phyloP scores from a whole-genome alignment of 2,329 filamentous ascomycete species.

The Akanthomyces uredinophilus region DNA sequence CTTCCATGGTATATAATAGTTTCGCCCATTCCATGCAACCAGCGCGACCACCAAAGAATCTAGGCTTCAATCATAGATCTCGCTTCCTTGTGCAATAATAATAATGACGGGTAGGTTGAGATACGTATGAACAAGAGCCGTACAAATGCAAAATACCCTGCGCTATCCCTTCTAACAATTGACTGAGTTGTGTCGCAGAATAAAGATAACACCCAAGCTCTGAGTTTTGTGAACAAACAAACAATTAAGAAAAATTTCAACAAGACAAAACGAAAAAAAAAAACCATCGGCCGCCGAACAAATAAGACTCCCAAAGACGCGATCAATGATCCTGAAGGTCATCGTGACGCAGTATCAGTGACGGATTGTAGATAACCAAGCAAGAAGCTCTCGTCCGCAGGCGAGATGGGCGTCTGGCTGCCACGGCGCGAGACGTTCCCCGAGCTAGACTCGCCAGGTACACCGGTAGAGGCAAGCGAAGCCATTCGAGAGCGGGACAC shows the following conservation, averaged over 20 bases:
- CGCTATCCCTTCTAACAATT: slow-evolving; percentile 5
- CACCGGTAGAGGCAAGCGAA: slow-evolving; percentile 36
- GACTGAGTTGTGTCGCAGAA: not conserved
- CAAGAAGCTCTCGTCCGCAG: slow-evolving; percentile 70
- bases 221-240: not conserved
- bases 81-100: not conserved
- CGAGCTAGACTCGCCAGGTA: slow-evolving; percentile 25
- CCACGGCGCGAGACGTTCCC: slow-evolving; percentile 36
- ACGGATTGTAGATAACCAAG: slow-evolving; percentile 65
- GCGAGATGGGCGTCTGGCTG: slow-evolving; percentile 54
- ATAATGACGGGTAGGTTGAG: not conserved
- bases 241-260: not conserved
- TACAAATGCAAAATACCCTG: slow-evolving; percentile 1
- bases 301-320: not conserved
- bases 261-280: too few species aligned
- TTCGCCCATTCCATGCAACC: not conserved
- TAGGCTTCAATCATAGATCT: not conserved
- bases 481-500: slow-evolving; percentile 33
- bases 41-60: not conserved
- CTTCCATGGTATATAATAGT: slow-evolving; percentile 6
- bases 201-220: slow-evolving; percentile 1
- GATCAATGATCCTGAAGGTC: slow-evolving; percentile 1
- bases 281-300: not conserved
- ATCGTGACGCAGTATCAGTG: slow-evolving; percentile 35
- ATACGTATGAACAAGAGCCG: not conserved